Evolutionary conservation across 768 basidiomycete species (phyloP), one percentile per base, ranked within the genome.

Genomic region (Russula compacta): DNA sequence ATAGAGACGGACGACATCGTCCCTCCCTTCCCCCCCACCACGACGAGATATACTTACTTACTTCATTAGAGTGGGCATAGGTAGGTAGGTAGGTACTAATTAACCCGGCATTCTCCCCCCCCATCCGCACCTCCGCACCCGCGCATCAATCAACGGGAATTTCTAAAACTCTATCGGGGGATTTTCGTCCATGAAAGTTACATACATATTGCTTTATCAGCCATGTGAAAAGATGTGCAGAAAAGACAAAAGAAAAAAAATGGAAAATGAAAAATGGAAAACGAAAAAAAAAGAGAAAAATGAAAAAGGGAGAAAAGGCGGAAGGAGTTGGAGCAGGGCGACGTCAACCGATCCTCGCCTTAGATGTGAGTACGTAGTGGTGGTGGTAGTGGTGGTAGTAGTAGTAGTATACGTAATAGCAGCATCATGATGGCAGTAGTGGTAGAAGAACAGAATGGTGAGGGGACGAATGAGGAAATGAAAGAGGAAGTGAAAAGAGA

Each of bases 161-260:
- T 19, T 50, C 49, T 50, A 52, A 46, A 19, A 8, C 24, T 60
- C 59, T 60, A 60, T 60, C 59, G 44, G 43, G 35, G 24, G 24
- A 29, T 29, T 29, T 53, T 48, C 8, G 53, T 60, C 59, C 59
- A 49, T 60, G 59, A 29, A 29, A 19, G 39, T 48, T 60, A 60
- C 59, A 60, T 60, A 60, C 59, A 60, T 49, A 55, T 42, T 60
- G 59, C 59, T 53, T 53, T 53, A 47, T 44, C 52, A 40, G 38
- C 9, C 44, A 59, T 19, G 46, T 42, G 42, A n/a, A 40, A 19
- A 38, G 50, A 36, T 35, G 10, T 33, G 32, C 21, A 24, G 40
- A 40, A 36, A 43, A 2, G 42, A 12, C 19, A 46, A 12, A 33
- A 19, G 21, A 29, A 12, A 7, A 6, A 10, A 24, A 14, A 6